Percentiles rank a stretch among this genome's conserved stretches.
Evolutionary conservation across 2,329 filamentous ascomycete genomes (phyloP).

Genomic region (Lithohypha guttulata): DNA sequence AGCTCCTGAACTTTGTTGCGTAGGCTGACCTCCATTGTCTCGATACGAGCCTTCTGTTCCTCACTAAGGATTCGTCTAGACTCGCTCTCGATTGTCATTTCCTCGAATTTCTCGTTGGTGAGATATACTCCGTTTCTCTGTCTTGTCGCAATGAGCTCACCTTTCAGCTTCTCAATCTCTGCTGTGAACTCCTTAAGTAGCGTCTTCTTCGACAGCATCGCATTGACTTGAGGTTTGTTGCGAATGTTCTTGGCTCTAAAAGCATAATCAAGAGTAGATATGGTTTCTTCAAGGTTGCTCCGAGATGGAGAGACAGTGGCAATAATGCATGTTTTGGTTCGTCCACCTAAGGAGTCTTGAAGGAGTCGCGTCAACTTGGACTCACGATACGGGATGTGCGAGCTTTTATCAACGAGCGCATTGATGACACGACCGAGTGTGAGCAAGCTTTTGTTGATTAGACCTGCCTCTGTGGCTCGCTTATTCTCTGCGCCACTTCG

Average conservation of each 20-base stretch:
- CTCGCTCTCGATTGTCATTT: slow-evolving; percentile 84
- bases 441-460: slow-evolving; percentile 96
- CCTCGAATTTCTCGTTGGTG: slow-evolving; percentile 77
- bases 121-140: slow-evolving; percentile 94
- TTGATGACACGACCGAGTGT: slow-evolving; percentile 96
- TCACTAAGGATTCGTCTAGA: slow-evolving; percentile 83
- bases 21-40: slow-evolving; percentile 80
- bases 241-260: slow-evolving; percentile 97
- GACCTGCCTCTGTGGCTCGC: slow-evolving; percentile 81
- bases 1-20: slow-evolving; percentile 91
- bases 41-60: slow-evolving; percentile 83
- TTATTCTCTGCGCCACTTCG: slow-evolving; percentile 97
- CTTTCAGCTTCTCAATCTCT: slow-evolving; percentile 91
- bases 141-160: slow-evolving; percentile 81
- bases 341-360: slow-evolving; percentile 90
- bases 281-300: slow-evolving; percentile 93
- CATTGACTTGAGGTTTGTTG: slow-evolving; percentile 94
- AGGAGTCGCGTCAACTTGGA: slow-evolving; percentile 90
- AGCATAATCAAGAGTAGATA: slow-evolving; percentile 94
- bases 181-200: slow-evolving; percentile 77
- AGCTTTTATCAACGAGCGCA: slow-evolving; percentile 77
- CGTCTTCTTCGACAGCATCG: slow-evolving; percentile 84
- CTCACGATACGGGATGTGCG: slow-evolving; percentile 86
- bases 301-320: slow-evolving; percentile 91
- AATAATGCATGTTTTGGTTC: slow-evolving; percentile 97